These are phyloP conservation scores for Trichophyton schoenleinii DNA, from an alignment of 2,329 filamentous ascomycete genomes.

Conservation along the genomic window DNA sequence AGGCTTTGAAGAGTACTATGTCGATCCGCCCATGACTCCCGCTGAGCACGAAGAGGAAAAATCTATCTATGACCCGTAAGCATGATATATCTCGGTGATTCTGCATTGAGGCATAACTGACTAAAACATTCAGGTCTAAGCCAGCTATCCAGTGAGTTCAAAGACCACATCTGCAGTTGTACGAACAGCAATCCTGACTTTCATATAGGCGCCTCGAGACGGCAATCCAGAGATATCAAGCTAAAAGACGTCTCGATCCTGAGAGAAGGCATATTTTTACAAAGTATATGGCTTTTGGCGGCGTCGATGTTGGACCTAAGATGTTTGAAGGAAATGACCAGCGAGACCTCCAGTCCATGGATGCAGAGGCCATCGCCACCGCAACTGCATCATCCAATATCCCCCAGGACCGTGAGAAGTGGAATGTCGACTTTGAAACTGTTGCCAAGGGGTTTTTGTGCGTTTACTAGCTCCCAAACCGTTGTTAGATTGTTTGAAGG, in stretches of 20 bases:
- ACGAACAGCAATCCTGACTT: background rate
- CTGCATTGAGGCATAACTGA: conserved; percentile 8
- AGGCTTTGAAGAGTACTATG: conserved; percentile 70
- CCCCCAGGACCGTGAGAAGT: conserved; percentile 47
- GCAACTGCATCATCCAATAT: conserved; percentile 43
- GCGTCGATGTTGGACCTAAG: conserved; percentile 52
- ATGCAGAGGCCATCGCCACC: conserved; percentile 51
- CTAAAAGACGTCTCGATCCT: conserved; percentile 59
- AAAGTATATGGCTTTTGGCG: conserved; percentile 72
- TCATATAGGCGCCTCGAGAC: conserved; percentile 60
- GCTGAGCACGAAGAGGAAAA: conserved; percentile 54
- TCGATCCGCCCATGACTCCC: conserved; percentile 66
- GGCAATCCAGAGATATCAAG: conserved; percentile 70
- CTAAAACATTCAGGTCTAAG: conserved; percentile 29
- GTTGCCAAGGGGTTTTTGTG: conserved; percentile 70
- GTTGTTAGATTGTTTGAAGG: conserved; percentile 2
- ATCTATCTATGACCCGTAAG: conserved; percentile 55
- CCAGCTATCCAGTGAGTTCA: conserved; percentile 46
- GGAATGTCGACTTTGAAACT: conserved; percentile 68
- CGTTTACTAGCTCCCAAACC: conserved; percentile 21
- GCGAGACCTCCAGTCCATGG: conserved; percentile 49
- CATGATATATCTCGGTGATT: conserved; percentile 7
- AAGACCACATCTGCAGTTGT: background rate
- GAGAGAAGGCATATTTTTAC: conserved; percentile 55
- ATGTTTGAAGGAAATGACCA: conserved; percentile 52